phyloP scores from a whole-genome alignment of 2,329 filamentous ascomycete genomes.

The Xylariales sp. region DNA sequence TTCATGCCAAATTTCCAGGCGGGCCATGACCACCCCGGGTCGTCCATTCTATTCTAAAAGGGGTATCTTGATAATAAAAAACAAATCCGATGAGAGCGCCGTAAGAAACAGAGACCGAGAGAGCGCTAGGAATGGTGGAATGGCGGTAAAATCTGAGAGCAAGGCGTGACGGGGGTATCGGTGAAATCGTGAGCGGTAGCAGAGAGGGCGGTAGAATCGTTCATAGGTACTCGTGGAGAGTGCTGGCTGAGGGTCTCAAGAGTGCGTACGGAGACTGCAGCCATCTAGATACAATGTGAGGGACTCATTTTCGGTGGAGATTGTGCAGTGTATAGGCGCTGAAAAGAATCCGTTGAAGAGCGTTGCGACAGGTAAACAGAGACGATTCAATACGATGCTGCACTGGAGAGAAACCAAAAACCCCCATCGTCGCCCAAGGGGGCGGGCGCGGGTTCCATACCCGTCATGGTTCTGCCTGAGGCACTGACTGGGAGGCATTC shows the following conservation, averaged over 20 bases:
- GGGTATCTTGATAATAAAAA: slow-evolving; percentile 1
- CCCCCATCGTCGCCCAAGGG: no score
- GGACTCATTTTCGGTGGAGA: slow-evolving; percentile 18
- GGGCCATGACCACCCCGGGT: slow-evolving; percentile 49
- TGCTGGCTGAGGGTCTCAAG: slow-evolving; percentile 16
- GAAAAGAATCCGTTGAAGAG: not conserved
- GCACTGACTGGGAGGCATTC: not conserved
- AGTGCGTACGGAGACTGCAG: slow-evolving; percentile 15
- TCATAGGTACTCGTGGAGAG: no score
- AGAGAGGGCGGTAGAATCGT: not conserved
- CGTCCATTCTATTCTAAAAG: slow-evolving; percentile 46
- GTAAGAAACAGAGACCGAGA: not conserved
- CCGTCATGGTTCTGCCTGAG: not conserved
- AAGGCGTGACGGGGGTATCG: not conserved
- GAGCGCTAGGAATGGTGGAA: slow-evolving; percentile 1
- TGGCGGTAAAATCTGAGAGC: slow-evolving; percentile 5
- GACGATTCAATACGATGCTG: not conserved
- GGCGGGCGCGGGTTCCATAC: slow-evolving; percentile 2
- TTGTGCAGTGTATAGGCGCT: not conserved
- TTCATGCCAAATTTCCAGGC: slow-evolving; percentile 62
- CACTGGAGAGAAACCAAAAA: slow-evolving; percentile 13
- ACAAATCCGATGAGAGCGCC: not conserved
- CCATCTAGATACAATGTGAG: slow-evolving; percentile 25
- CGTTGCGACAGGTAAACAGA: slow-evolving; percentile 2
- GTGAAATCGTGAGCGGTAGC: not conserved